A percentile compares a stretch with the other conserved stretches of the same genome.
Evolutionary conservation across 306 rosid species (phyloP).

Genomic region (Potentilla sterilis): DNA sequence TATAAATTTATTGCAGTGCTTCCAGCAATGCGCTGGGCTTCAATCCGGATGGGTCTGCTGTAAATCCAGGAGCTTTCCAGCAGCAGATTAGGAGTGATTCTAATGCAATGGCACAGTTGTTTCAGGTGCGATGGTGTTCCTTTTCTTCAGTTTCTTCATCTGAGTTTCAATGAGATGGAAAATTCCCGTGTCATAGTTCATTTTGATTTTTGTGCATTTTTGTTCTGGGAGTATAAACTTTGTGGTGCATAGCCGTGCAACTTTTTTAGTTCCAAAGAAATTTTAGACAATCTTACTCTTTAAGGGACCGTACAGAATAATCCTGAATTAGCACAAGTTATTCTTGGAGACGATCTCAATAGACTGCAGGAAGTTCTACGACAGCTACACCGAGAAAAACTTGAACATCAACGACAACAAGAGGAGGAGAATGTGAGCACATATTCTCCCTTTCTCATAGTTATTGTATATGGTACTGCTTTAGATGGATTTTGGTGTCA

Average conservation of each 20-base stretch:
- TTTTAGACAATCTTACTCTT: slow-evolving; percentile 10
- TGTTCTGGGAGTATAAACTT: neutral
- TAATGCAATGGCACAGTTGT: slow-evolving; percentile 60
- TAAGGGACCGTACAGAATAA: slow-evolving; percentile 49
- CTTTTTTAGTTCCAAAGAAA: neutral
- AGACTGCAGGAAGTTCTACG: slow-evolving; percentile 71
- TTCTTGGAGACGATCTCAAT: slow-evolving; percentile 74
- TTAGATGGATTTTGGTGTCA: neutral
- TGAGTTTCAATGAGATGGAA: slow-evolving; percentile 15
- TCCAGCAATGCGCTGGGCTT: slow-evolving; percentile 59
- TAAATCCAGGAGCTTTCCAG: slow-evolving; percentile 85
- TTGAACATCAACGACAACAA: slow-evolving; percentile 57
- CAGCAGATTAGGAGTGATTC: slow-evolving; percentile 73
- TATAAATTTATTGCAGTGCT: slow-evolving; percentile 47
- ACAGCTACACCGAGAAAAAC: slow-evolving; percentile 53
- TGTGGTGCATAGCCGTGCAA: neutral
- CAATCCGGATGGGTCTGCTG: slow-evolving; percentile 90
- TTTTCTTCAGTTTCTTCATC: slow-evolving; percentile 7
- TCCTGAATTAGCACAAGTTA: slow-evolving; percentile 88
- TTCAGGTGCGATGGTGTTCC: slow-evolving; percentile 59
- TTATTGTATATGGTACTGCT: slow-evolving; percentile 17
- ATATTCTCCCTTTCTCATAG: slow-evolving; percentile 3
- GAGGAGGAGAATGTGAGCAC: slow-evolving; percentile 84
- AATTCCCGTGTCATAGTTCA: neutral
- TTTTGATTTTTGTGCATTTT: neutral